A percentile compares a stretch with the other conserved stretches of the same genome.
Conservation (phyloP, 2,329 filamentous ascomycete species). For the Bipolaris gigantea region DNA sequence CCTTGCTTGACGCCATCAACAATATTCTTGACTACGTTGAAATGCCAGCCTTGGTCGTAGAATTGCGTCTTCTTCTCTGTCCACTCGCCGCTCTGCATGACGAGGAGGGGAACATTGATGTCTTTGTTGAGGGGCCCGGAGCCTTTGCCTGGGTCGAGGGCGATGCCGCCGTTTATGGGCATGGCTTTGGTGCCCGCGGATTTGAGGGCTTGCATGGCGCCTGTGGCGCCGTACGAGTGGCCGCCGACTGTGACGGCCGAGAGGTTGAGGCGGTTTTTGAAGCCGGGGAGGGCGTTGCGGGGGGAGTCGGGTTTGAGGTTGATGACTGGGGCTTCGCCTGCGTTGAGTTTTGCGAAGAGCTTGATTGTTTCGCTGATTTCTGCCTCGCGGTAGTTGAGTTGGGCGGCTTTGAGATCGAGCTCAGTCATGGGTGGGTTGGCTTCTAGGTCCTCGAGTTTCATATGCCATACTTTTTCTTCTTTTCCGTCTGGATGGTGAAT, state of each 20-base stretch:
- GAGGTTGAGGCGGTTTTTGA: slow-evolving; percentile 58
- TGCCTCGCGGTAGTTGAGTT: slow-evolving; percentile 50
- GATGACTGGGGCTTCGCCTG: slow-evolving; percentile 40
- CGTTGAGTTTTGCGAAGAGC: slow-evolving; percentile 46
- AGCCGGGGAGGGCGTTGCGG: slow-evolving; percentile 52
- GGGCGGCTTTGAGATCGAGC: slow-evolving; percentile 46
- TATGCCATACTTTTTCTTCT: slow-evolving; percentile 43
- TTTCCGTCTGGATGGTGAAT: slow-evolving; percentile 42
- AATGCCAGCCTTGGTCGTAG: slow-evolving; percentile 63
- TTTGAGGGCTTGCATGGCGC: slow-evolving; percentile 63
- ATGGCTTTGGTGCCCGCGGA: slow-evolving; percentile 48
- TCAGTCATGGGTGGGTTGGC: slow-evolving; percentile 36
- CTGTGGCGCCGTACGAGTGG: slow-evolving; percentile 68
- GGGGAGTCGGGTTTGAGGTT: slow-evolving; percentile 52
- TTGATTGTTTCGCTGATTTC: slow-evolving; percentile 52
- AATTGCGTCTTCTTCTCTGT: slow-evolving; percentile 60
- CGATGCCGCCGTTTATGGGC: slow-evolving; percentile 60
- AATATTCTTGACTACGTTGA: slow-evolving; percentile 62
- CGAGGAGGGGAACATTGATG: slow-evolving; percentile 60
- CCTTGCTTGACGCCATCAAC: slow-evolving; percentile 52
- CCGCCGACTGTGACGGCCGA: slow-evolving; percentile 61
- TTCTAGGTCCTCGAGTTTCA: slow-evolving; percentile 41
- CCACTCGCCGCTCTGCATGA: slow-evolving; percentile 69
- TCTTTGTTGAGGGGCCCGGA: slow-evolving; percentile 64
- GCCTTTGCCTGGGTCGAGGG: slow-evolving; percentile 67